Conservation (phyloP, 2,329 filamentous ascomycete genomes). For the Pseudogymnoascus sp. region DNA sequence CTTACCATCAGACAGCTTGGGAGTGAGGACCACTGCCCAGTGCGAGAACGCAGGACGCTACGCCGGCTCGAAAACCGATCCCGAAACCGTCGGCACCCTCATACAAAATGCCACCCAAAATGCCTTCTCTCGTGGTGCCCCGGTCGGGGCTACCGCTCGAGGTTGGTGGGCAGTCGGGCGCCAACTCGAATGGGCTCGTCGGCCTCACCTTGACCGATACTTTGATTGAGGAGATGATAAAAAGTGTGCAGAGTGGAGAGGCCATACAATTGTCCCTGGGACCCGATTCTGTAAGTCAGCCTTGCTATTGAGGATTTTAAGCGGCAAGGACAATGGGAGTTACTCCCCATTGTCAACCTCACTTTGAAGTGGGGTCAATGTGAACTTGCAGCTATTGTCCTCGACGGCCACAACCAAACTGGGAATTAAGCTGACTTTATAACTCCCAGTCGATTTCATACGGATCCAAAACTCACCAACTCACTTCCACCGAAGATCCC, state of each 20-base stretch:
- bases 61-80: background rate
- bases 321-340: background rate
- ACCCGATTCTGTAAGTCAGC: conserved; percentile 47
- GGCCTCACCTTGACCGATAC: conserved; percentile 48
- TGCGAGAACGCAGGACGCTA: conserved; percentile 3
- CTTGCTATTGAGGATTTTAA: conserved; percentile 9
- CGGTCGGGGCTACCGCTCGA: conserved; percentile 50
- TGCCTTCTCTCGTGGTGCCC: conserved; percentile 49
- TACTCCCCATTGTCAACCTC: conserved; percentile 8
- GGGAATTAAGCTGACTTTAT: conserved; percentile 15
- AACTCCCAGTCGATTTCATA: conserved; percentile 43
- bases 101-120: conserved; percentile 24
- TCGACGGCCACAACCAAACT: conserved; percentile 1
- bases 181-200: conserved; percentile 46
- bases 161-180: conserved; percentile 23
- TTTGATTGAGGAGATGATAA: conserved; percentile 55
- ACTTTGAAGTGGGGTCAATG: conserved; percentile 10
- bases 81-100: background rate
- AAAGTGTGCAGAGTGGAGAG: conserved; percentile 48
- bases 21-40: conserved; percentile 1
- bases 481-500: conserved; percentile 37
- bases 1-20: conserved; percentile 6
- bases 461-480: conserved; percentile 41
- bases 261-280: conserved; percentile 50
- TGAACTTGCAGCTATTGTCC: conserved; percentile 13